phyloP scores from a whole-genome alignment of 345 rosid genomes.

The Rhodamnia rubescens region DNA sequence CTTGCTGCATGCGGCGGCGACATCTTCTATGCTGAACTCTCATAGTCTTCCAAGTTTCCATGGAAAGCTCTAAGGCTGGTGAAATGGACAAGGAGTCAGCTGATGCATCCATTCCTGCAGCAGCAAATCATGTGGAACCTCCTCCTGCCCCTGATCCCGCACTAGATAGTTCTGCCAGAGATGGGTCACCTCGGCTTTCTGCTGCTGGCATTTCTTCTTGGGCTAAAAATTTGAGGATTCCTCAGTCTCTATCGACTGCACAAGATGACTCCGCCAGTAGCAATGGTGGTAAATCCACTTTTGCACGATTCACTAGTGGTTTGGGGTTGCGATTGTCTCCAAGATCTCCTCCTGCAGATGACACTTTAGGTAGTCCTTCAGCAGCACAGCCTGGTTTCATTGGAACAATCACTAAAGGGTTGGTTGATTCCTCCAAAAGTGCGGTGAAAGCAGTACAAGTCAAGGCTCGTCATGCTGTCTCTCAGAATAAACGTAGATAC shows the following conservation, averaged over 20 bases:
- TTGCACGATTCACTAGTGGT: conserved; percentile 70
- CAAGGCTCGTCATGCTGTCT: conserved; percentile 88
- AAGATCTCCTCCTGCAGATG: conserved; percentile 23
- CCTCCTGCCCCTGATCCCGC: conserved; percentile 23
- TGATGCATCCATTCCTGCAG: conserved; percentile 30
- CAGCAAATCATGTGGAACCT: conserved; percentile 29
- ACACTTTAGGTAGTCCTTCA: conserved; percentile 22
- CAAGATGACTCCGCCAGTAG: conserved; percentile 31
- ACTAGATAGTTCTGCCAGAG: conserved; percentile 26
- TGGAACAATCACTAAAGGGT: conserved; percentile 64
- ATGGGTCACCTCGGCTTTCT: conserved; percentile 29
- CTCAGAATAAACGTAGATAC: conserved; percentile 94
- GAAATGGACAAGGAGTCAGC: conserved; percentile 38
- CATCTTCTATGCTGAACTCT: neutral
- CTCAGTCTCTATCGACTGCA: conserved; percentile 29
- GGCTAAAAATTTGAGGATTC: conserved; percentile 63
- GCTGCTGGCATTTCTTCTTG: conserved; percentile 57
- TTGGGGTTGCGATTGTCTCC: conserved; percentile 52
- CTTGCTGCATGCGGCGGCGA: neutral
- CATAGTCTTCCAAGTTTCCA: neutral
- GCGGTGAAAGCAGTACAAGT: conserved; percentile 93
- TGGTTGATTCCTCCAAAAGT: conserved; percentile 73
- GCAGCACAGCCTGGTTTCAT: conserved; percentile 38
- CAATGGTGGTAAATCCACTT: conserved; percentile 42
- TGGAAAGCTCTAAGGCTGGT: neutral